Percentiles rank a stretch among this genome's conserved stretches.
These are phyloP conservation scores for Fusarium tricinctum DNA, from an alignment of 2,329 filamentous ascomycete genomes.

Conservation along the genomic window DNA sequence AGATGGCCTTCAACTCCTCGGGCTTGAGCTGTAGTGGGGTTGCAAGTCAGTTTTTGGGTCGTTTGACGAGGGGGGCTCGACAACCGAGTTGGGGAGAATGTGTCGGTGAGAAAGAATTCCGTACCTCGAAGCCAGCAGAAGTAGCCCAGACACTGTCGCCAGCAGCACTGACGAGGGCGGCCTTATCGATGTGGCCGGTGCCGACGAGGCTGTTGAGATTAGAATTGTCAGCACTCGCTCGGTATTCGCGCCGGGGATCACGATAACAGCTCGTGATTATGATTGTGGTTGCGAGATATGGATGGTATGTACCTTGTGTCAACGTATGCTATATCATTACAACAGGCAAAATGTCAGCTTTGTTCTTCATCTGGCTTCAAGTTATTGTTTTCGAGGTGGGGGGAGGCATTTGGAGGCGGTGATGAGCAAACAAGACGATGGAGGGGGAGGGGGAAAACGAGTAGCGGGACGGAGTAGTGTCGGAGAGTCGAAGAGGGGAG, in stretches of 20 bases:
- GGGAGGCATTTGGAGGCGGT: slow-evolving; percentile 49
- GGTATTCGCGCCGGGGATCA: slow-evolving; percentile 23
- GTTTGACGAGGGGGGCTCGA: slow-evolving; percentile 9
- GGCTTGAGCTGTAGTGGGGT: slow-evolving; percentile 54
- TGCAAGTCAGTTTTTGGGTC: slow-evolving; percentile 23
- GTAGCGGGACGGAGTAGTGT: slow-evolving; percentile 13
- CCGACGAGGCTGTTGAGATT: slow-evolving; percentile 76
- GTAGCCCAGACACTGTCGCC: slow-evolving; percentile 86
- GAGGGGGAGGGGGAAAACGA: slow-evolving; percentile 34
- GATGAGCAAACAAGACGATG: slow-evolving; percentile 36
- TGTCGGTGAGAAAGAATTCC: slow-evolving; percentile 38
- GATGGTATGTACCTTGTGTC: slow-evolving; percentile 62
- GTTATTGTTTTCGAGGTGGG: slow-evolving; percentile 28
- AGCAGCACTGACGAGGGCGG: slow-evolving; percentile 83
- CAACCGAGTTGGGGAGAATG: slow-evolving; percentile 7
- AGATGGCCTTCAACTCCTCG: slow-evolving; percentile 71
- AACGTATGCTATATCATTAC: slow-evolving; percentile 60
- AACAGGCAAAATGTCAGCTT: slow-evolving; percentile 36
- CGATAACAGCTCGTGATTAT: slow-evolving; percentile 4
- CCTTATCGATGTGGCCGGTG: slow-evolving; percentile 84
- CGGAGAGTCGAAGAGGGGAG: slow-evolving; percentile 4
- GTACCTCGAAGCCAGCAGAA: slow-evolving; percentile 79
- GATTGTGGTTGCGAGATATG: slow-evolving; percentile 6
- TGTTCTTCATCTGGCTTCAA: slow-evolving; percentile 8
- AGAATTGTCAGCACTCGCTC: slow-evolving; percentile 44